Evolutionary conservation across 495 filamentous ascomycete genomes (phyloP).

Genomic region (Cercophora samala): DNA sequence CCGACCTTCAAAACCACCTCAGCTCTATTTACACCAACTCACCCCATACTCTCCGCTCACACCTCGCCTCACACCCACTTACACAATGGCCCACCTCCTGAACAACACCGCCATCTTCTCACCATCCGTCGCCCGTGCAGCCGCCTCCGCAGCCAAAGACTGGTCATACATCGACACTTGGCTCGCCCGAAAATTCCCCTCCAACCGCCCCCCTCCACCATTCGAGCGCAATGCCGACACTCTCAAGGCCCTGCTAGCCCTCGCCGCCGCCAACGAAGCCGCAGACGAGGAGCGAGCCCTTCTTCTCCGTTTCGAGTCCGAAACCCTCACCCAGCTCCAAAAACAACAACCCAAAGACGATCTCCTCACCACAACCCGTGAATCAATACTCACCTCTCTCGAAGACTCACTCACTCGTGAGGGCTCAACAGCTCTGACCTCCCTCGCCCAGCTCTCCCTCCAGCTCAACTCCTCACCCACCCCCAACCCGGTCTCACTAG

Average conservation of each 20-base stretch:
- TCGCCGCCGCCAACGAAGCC: slow-evolving; percentile 73
- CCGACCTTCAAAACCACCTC: not conserved
- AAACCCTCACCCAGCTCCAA: slow-evolving; percentile 50
- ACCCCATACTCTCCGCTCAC: not conserved
- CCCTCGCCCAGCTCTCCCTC: slow-evolving; percentile 40
- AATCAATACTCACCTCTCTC: slow-evolving; percentile 38
- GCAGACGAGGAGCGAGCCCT: slow-evolving; percentile 72
- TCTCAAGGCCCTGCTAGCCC: slow-evolving; percentile 67
- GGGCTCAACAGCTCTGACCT: slow-evolving; percentile 40
- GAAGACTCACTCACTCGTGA: slow-evolving; percentile 41
- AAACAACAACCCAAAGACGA: not conserved
- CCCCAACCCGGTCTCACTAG: slow-evolving; percentile 37
- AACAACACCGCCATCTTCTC: slow-evolving; percentile 63
- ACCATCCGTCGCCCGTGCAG: slow-evolving; percentile 63
- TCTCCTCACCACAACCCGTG: slow-evolving; percentile 36
- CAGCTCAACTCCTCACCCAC: slow-evolving; percentile 29
- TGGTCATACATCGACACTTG: slow-evolving; percentile 85
- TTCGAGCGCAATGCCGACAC: slow-evolving; percentile 89
- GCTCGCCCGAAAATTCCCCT: slow-evolving; percentile 62
- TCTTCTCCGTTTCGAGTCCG: slow-evolving; percentile 57
- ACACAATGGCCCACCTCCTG: slow-evolving; percentile 51
- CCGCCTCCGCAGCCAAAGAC: slow-evolving; percentile 67
- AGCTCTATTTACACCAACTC: not conserved
- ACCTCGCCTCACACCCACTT: not conserved
- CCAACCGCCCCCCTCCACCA: slow-evolving; percentile 41